Evolutionary conservation across 768 basidiomycete species (phyloP).

Genomic region (Trichaptum fuscoviolaceum): DNA sequence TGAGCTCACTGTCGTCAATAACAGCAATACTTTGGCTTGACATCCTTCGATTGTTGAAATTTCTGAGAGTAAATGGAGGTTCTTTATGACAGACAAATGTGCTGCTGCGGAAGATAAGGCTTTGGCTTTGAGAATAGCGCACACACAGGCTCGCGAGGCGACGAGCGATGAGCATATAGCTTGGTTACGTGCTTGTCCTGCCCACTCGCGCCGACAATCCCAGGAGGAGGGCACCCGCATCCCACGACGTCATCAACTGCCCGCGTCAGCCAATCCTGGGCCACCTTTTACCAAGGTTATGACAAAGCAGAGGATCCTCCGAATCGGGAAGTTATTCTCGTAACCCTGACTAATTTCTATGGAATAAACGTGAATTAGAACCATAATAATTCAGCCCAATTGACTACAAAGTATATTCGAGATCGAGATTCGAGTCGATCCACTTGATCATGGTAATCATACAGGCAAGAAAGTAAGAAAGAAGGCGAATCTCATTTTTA

Average conservation of each 20-base stretch:
- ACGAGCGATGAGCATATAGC: neutral
- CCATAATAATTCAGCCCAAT: neutral
- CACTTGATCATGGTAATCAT: neutral
- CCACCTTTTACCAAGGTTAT: neutral
- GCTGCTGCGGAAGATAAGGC: neutral
- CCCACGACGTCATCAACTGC: neutral
- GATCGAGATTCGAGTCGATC: neutral
- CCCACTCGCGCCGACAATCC: neutral
- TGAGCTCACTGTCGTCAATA: conserved; percentile 39
- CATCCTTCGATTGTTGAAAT: conserved; percentile 20
- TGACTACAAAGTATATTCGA: no score
- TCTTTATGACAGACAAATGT: neutral
- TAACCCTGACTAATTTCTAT: neutral
- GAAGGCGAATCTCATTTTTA: neutral
- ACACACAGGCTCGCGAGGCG: neutral
- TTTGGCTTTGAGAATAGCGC: neutral
- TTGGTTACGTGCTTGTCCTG: neutral
- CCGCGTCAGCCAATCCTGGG: neutral
- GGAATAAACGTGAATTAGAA: neutral
- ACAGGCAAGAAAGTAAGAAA: neutral
- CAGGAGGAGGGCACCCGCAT: neutral
- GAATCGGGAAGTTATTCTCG: neutral
- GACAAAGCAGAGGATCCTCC: neutral
- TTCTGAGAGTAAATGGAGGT: neutral
- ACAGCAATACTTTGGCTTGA: conserved; percentile 42